Conservation (phyloP, 257 asterid species). For the Cordia subcordata region DNA sequence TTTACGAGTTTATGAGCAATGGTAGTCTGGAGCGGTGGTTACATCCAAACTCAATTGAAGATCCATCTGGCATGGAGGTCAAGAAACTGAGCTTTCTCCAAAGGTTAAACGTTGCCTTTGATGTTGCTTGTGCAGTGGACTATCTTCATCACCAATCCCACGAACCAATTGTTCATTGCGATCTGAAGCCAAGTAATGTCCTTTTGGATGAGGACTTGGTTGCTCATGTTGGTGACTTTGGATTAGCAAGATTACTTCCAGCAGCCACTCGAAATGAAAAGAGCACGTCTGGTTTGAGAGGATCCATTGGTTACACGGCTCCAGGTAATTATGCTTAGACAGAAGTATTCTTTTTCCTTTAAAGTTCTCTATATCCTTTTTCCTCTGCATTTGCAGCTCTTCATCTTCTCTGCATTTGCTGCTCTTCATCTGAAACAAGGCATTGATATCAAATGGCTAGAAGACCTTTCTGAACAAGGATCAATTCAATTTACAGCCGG, state of each 20-base stretch:
- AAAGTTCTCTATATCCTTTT: neutral
- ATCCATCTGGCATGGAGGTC: neutral
- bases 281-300: slow-evolving; percentile 18
- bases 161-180: slow-evolving; percentile 22
- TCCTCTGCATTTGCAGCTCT: neutral
- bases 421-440: too few relatives aligned
- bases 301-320: slow-evolving; percentile 29
- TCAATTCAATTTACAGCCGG: too few relatives aligned
- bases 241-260: slow-evolving; percentile 22
- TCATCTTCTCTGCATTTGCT: too few relatives aligned
- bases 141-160: slow-evolving; percentile 28
- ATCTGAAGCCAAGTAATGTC: slow-evolving; percentile 34
- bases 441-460: too few relatives aligned
- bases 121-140: slow-evolving; percentile 23
- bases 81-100: slow-evolving; percentile 7
- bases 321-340: slow-evolving; percentile 21
- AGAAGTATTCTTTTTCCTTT: neutral
- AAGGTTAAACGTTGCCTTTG: slow-evolving; percentile 17
- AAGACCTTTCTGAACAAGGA: too few relatives aligned
- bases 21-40: slow-evolving; percentile 24
- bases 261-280: slow-evolving; percentile 4
- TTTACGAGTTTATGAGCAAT: slow-evolving; percentile 19
- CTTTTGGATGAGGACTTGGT: slow-evolving; percentile 25
- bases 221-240: slow-evolving; percentile 31
- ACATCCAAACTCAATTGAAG: slow-evolving; percentile 8